A percentile compares a stretch with the other conserved stretches of the same genome.
Evolutionary conservation across 768 basidiomycete species (phyloP).

Genomic region (Pleurotus sapidus): DNA sequence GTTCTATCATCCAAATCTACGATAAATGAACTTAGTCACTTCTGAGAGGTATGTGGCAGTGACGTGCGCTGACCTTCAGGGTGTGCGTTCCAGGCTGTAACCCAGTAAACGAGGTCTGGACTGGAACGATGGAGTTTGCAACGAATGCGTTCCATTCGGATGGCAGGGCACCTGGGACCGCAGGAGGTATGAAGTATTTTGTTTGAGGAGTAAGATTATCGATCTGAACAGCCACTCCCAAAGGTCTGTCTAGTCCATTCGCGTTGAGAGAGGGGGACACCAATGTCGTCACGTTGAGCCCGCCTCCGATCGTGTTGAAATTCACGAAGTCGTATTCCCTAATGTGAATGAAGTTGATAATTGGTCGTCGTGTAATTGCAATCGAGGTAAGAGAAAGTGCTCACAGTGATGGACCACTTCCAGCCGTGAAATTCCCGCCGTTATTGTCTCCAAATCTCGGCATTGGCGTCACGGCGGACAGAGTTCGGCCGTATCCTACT

Average conservation of each 20-base stretch:
- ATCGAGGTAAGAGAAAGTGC: constrained; percentile 13
- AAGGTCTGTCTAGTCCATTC: constrained; percentile 44
- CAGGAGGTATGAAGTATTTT: constrained; percentile 43
- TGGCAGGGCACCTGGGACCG: constrained; percentile 43
- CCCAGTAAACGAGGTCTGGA: constrained; percentile 35
- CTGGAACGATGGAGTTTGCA: constrained; percentile 46
- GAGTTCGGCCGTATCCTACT: constrained; percentile 56
- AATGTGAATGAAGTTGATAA: too few species aligned
- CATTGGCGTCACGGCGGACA: constrained; percentile 61
- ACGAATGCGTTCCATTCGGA: constrained; percentile 54
- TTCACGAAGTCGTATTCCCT: constrained; percentile 67
- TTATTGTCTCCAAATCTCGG: constrained; percentile 40
- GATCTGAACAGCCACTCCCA: constrained; percentile 49
- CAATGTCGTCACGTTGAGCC: constrained; percentile 43
- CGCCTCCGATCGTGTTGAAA: constrained; percentile 44
- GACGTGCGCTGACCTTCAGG: constrained; percentile 37
- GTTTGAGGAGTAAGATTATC: constrained; percentile 41
- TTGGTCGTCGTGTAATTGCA: neutral
- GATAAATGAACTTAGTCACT: neutral
- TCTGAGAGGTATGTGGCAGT: constrained; percentile 4
- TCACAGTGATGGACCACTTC: constrained; percentile 60
- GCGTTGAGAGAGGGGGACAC: constrained; percentile 55
- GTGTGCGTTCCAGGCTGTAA: constrained; percentile 54
- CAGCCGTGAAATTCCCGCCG: constrained; percentile 55
- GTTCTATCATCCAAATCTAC: constrained; percentile 55